These are phyloP conservation scores for Hevea brasiliensis DNA, from an alignment of 345 rosid species.

Conservation along the genomic window DNA sequence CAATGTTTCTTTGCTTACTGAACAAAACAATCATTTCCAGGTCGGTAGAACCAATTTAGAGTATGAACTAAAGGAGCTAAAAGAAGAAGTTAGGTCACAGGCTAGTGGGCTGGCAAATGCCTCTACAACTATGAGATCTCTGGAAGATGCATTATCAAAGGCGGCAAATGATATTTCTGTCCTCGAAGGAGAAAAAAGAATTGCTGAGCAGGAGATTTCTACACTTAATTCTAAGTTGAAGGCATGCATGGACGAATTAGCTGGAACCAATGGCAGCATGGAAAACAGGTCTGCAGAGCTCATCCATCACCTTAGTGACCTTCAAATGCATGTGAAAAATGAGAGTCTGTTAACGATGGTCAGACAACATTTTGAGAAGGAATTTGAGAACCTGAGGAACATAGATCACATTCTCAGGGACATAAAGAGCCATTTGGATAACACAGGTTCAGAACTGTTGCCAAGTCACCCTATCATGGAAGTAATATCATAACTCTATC, in stretches of 20 bases:
- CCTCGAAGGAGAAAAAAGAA: conserved; percentile 59
- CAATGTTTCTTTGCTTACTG: conserved; percentile 47
- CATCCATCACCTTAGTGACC: conserved; percentile 45
- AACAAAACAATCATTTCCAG: conserved; percentile 42
- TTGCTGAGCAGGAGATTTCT: conserved; percentile 58
- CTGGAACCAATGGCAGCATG: conserved; percentile 59
- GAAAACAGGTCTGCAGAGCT: conserved; percentile 59
- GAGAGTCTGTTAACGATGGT: conserved; percentile 45
- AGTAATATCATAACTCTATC: conserved; percentile 39
- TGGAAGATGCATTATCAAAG: conserved; percentile 59
- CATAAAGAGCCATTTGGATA: conserved; percentile 32
- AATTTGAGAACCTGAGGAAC: conserved; percentile 55
- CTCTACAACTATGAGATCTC: conserved; percentile 47
- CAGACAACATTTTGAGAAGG: conserved; percentile 52
- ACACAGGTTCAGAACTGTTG: conserved; percentile 33
- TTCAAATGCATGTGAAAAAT: conserved; percentile 57
- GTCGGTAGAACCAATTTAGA: conserved; percentile 45
- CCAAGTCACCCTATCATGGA: conserved; percentile 35
- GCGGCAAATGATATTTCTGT: conserved; percentile 49
- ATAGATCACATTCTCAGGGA: conserved; percentile 54
- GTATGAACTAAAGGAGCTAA: conserved; percentile 56
- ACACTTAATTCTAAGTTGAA: conserved; percentile 61
- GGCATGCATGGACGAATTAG: conserved; percentile 76
- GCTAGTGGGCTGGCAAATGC: conserved; percentile 52
- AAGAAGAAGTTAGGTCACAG: conserved; percentile 54